These are phyloP conservation scores for Phytophthora macrochlamydospora DNA, from an alignment of 352 stramenopile genomes.

Conservation along the genomic window DNA sequence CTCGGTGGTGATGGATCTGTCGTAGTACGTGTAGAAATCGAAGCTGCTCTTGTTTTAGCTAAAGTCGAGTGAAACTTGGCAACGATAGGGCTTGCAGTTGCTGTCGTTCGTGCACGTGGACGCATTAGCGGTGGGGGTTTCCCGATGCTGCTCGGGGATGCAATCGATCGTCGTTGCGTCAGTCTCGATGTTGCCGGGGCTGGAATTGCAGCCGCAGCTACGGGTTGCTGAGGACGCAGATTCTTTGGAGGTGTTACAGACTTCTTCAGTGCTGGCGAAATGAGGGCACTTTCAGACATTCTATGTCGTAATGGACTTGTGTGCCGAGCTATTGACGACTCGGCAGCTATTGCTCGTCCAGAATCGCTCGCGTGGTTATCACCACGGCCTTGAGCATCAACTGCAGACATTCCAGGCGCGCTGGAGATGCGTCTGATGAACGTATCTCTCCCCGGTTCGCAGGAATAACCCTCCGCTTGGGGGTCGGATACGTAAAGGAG, in stretches of 20 bases:
- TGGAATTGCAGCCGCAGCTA: not conserved
- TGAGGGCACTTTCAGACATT: slow-evolving; percentile 8
- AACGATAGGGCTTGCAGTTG: not conserved
- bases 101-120: slow-evolving; percentile 14
- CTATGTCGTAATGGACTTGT: slow-evolving; percentile 1
- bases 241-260: not conserved
- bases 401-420: slow-evolving; percentile 1
- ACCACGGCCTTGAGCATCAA: not conserved
- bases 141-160: slow-evolving; percentile 2
- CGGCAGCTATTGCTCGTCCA: not conserved
- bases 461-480: slow-evolving; percentile 12
- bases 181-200: slow-evolving; percentile 16
- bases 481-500: slow-evolving; percentile 34
- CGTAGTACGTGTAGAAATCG: not conserved
- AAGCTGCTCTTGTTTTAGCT: not conserved
- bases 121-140: slow-evolving; percentile 22
- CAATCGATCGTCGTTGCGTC: slow-evolving; percentile 11
- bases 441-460: slow-evolving; percentile 8
- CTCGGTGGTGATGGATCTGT: slow-evolving; percentile 10
- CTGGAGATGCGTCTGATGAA: slow-evolving; percentile 11
- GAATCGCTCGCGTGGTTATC: not conserved
- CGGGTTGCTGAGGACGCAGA: not conserved
- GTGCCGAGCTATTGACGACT: not conserved
- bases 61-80: slow-evolving; percentile 5
- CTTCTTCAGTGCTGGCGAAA: slow-evolving; percentile 1